Conservation (phyloP, 1,284 basidiomycete genomes). For the Phenoliferia sp. region DNA sequence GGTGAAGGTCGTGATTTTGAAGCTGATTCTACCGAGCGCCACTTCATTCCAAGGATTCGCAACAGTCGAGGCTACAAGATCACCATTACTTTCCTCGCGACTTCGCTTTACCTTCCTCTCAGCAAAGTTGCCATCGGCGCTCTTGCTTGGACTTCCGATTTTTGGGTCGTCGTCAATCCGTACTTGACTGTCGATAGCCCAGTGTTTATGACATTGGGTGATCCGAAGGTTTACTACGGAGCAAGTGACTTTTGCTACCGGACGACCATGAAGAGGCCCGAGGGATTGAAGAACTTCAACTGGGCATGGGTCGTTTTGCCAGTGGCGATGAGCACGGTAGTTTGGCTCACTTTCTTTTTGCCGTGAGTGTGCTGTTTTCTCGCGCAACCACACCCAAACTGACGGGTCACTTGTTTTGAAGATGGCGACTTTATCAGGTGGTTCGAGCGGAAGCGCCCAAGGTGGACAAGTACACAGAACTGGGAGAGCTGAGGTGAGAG, state of each 20-base stretch:
- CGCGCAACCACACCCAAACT: neutral
- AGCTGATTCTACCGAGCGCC: no score
- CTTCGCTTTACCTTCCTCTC: slow-evolving; percentile 34
- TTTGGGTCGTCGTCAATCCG: slow-evolving; percentile 61
- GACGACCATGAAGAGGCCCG: slow-evolving; percentile 48
- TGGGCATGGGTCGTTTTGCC: slow-evolving; percentile 62
- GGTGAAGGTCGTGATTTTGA: no score
- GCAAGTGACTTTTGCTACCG: slow-evolving; percentile 62
- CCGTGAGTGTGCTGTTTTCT: slow-evolving; percentile 42
- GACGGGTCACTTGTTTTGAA: neutral
- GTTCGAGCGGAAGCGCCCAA: slow-evolving; percentile 59
- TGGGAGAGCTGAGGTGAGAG: slow-evolving; percentile 50
- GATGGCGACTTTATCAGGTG: slow-evolving; percentile 54
- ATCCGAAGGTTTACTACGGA: slow-evolving; percentile 46
- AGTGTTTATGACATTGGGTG: neutral
- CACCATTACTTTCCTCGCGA: slow-evolving; percentile 31
- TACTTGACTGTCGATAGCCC: neutral
- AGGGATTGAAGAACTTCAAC: slow-evolving; percentile 68
- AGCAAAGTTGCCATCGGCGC: slow-evolving; percentile 32
- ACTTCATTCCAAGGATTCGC: neutral
- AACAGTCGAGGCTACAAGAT: slow-evolving; percentile 22
- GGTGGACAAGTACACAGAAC: slow-evolving; percentile 64
- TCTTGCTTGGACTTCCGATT: slow-evolving; percentile 61
- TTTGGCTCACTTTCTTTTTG: slow-evolving; percentile 64
- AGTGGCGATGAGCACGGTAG: slow-evolving; percentile 54